Conservation (phyloP, 345 rosid genomes). For the Boechera retrofracta region DNA sequence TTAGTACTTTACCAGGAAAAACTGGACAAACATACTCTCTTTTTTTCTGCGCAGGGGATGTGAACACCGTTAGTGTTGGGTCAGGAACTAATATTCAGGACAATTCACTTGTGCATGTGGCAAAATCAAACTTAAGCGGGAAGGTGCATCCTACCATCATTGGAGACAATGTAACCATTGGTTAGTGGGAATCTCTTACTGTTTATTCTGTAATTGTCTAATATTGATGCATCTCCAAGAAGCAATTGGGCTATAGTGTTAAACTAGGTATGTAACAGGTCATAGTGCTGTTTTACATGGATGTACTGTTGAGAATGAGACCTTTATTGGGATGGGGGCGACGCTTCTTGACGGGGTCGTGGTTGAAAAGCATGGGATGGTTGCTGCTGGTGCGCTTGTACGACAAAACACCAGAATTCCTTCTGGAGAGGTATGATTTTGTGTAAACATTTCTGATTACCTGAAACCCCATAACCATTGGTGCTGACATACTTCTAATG, state of each 20-base stretch:
- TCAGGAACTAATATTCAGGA: slow-evolving; percentile 96
- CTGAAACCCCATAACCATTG: neutral
- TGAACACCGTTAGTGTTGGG: slow-evolving; percentile 78
- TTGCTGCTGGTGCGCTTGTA: slow-evolving; percentile 98
- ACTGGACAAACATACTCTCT: slow-evolving; percentile 16
- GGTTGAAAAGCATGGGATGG: slow-evolving; percentile 87
- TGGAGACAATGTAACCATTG: slow-evolving; percentile 96
- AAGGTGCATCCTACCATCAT: slow-evolving; percentile 81
- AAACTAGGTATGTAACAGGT: slow-evolving; percentile 58
- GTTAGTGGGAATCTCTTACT: slow-evolving; percentile 54
- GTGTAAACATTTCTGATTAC: neutral
- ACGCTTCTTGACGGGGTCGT: slow-evolving; percentile 89
- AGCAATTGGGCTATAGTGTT: slow-evolving; percentile 28
- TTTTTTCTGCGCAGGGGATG: slow-evolving; percentile 66
- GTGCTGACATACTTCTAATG: slow-evolving; percentile 3
- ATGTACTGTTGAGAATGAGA: slow-evolving; percentile 90
- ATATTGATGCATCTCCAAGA: slow-evolving; percentile 10
- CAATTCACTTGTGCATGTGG: slow-evolving; percentile 95
- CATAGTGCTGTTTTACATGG: slow-evolving; percentile 98
- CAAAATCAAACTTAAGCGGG: slow-evolving; percentile 91
- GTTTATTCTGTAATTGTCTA: neutral
- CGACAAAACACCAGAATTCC: slow-evolving; percentile 88
- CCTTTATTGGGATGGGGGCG: slow-evolving; percentile 94
- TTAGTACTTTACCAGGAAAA: neutral
- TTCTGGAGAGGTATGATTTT: slow-evolving; percentile 73